A percentile compares a stretch with the other conserved stretches of the same genome.
These are phyloP conservation scores for Amylostereum chailletii DNA, from an alignment of 1,284 basidiomycete species.

Conservation along the genomic window DNA sequence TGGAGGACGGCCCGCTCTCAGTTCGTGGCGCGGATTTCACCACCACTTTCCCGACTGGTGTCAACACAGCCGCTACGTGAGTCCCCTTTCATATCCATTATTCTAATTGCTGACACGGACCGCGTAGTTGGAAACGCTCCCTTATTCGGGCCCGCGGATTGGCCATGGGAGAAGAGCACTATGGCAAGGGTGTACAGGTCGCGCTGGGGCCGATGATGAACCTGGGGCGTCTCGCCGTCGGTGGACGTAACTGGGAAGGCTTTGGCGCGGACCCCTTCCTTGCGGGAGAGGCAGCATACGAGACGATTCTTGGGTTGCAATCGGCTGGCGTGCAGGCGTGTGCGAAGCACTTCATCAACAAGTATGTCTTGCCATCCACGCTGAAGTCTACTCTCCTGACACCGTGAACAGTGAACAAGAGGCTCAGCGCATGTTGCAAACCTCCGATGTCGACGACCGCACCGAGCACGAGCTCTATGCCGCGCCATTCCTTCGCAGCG, in stretches of 20 bases:
- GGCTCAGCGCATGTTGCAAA: slow-evolving; percentile 41
- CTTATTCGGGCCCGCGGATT: slow-evolving; percentile 55
- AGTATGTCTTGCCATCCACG: slow-evolving; percentile 31
- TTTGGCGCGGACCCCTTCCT: slow-evolving; percentile 73
- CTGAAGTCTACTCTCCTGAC: not conserved
- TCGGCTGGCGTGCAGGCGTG: slow-evolving; percentile 65
- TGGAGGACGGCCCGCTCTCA: slow-evolving; percentile 47
- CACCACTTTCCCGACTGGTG: slow-evolving; percentile 10
- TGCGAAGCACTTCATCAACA: slow-evolving; percentile 72
- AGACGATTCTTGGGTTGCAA: slow-evolving; percentile 73
- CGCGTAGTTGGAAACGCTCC: slow-evolving; percentile 36
- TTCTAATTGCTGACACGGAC: slow-evolving; percentile 15
- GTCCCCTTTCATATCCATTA: not conserved
- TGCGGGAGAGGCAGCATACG: slow-evolving; percentile 61
- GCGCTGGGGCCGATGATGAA: slow-evolving; percentile 53
- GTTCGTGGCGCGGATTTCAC: slow-evolving; percentile 33
- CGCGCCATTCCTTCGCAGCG: slow-evolving; percentile 63
- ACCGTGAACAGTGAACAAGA: slow-evolving; percentile 50
- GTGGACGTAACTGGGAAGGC: slow-evolving; percentile 69
- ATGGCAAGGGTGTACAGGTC: slow-evolving; percentile 65
- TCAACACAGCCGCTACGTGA: slow-evolving; percentile 1
- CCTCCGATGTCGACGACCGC: slow-evolving; percentile 69
- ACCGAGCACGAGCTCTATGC: slow-evolving; percentile 72
- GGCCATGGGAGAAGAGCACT: slow-evolving; percentile 68
- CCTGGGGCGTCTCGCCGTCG: slow-evolving; percentile 33